These are phyloP conservation scores for Penstemon newberryi DNA, from an alignment of 257 asterid species.

Conservation along the genomic window DNA sequence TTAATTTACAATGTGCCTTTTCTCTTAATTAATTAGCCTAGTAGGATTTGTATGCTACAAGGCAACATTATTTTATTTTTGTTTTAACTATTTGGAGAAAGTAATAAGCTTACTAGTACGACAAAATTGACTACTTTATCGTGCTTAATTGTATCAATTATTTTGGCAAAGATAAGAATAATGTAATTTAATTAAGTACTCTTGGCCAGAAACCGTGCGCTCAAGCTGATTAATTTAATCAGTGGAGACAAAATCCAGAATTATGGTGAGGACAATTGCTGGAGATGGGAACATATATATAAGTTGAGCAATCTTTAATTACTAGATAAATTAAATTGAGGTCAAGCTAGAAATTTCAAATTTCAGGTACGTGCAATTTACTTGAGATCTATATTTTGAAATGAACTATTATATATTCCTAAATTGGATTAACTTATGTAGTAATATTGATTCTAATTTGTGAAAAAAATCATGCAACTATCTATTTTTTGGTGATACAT, in stretches of 20 bases:
- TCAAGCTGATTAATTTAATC: slow-evolving; percentile 23
- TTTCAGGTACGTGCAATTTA: background rate
- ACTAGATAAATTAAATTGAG: background rate
- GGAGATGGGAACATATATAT: slow-evolving; percentile 17
- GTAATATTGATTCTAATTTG: too few species aligned
- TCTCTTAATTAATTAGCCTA: slow-evolving; percentile 14
- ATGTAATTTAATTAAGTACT: background rate
- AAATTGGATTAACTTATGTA: too few species aligned
- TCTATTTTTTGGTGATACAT: too few species aligned
- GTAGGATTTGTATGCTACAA: slow-evolving; percentile 37
- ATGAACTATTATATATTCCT: too few species aligned
- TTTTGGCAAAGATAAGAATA: background rate
- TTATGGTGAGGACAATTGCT: slow-evolving; percentile 28
- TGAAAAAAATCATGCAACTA: too few species aligned
- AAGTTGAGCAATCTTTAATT: slow-evolving; percentile 1
- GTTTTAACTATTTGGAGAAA: slow-evolving; percentile 32
- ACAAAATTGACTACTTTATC: slow-evolving; percentile 47
- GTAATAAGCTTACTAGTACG: slow-evolving; percentile 36
- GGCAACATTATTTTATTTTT: slow-evolving; percentile 27
- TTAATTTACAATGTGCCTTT: slow-evolving; percentile 3
- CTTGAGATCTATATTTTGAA: background rate
- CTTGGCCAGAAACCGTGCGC: background rate
- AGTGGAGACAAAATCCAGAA: slow-evolving; percentile 29
- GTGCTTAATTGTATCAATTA: slow-evolving; percentile 31
- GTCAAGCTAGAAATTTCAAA: background rate